Evolutionary conservation across 192 early-diverging fungal genomes (phyloP).

Genomic region (Phlyctochytrium planicorne): DNA sequence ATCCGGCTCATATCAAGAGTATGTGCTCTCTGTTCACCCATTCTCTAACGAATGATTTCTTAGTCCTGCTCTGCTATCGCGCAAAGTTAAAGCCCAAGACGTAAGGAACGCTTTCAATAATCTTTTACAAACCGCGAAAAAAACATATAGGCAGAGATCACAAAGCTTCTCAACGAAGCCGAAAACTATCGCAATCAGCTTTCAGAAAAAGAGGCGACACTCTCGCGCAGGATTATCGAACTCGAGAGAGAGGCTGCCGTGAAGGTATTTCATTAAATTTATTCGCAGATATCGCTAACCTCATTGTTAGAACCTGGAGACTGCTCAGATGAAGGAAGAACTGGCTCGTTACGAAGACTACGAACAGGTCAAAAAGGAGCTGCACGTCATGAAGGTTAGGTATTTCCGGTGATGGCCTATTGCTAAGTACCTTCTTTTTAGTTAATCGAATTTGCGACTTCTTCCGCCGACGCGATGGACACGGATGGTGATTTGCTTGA

Average conservation of each 20-base stretch:
- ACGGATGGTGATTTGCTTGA: constrained; percentile 13
- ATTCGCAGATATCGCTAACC: background rate
- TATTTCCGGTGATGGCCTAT: no score
- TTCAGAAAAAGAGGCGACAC: constrained; percentile 39
- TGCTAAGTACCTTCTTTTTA: no score
- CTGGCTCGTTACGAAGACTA: constrained; percentile 75
- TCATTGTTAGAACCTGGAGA: constrained; percentile 55
- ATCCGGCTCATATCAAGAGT: constrained; percentile 20
- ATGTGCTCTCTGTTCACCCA: background rate
- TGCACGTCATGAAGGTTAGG: constrained; percentile 76
- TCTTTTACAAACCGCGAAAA: no score
- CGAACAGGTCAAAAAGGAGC: constrained; percentile 80
- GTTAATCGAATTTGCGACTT: constrained; percentile 7
- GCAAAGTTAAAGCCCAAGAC: constrained; percentile 27
- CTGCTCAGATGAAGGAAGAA: constrained; percentile 50
- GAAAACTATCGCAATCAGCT: constrained; percentile 41
- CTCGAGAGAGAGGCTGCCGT: constrained; percentile 42
- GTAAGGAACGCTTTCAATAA: no score
- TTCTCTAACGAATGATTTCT: background rate
- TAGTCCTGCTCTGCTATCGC: constrained; percentile 16
- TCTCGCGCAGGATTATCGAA: constrained; percentile 43
- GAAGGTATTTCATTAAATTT: constrained; percentile 12
- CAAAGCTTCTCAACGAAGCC: constrained; percentile 42
- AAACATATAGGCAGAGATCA: constrained; percentile 48
- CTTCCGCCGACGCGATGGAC: constrained; percentile 1